Percentiles rank a stretch among this genome's conserved stretches.
Conservation (phyloP, 1,139 yeast species). For the Starmera stellimalicola region DNA sequence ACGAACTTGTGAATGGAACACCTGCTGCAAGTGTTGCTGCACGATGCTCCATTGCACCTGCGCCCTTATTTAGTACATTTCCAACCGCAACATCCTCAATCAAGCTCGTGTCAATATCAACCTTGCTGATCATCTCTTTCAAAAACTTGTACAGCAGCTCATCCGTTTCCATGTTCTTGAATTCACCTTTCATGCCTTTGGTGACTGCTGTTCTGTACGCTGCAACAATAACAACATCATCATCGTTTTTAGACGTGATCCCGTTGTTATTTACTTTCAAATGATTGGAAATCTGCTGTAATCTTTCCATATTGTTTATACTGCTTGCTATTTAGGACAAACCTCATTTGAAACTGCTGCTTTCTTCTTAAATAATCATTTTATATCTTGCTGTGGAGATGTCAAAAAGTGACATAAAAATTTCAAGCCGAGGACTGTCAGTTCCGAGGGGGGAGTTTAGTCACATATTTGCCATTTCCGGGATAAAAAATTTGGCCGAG, state of each 20-base stretch:
- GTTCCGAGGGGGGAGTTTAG: too few species aligned
- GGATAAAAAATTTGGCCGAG: too few species aligned
- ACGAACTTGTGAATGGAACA: slow-evolving; percentile 60
- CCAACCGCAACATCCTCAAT: slow-evolving; percentile 84
- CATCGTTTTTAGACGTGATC: slow-evolving; percentile 45
- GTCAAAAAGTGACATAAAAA: too few species aligned
- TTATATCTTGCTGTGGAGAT: too few species aligned
- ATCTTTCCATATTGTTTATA: slow-evolving; percentile 42
- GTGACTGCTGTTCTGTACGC: slow-evolving; percentile 89
- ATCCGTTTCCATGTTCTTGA: slow-evolving; percentile 69
- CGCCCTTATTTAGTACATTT: slow-evolving; percentile 81
- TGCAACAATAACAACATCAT: slow-evolving; percentile 78
- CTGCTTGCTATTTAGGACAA: too few species aligned
- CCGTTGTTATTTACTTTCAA: slow-evolving; percentile 28
- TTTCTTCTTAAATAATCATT: too few species aligned
- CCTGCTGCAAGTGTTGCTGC: slow-evolving; percentile 78
- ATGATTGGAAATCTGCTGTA: slow-evolving; percentile 50
- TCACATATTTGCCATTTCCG: too few species aligned
- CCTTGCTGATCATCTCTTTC: slow-evolving; percentile 45
- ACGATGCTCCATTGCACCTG: slow-evolving; percentile 88
- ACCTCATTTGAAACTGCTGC: too few species aligned
- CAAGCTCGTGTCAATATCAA: slow-evolving; percentile 46
- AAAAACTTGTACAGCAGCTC: slow-evolving; percentile 59
- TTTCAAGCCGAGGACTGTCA: too few species aligned
- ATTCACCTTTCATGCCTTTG: slow-evolving; percentile 75